phyloP scores from a whole-genome alignment of 2,329 filamentous ascomycete species.

The Talaromyces albobiverticillius region DNA sequence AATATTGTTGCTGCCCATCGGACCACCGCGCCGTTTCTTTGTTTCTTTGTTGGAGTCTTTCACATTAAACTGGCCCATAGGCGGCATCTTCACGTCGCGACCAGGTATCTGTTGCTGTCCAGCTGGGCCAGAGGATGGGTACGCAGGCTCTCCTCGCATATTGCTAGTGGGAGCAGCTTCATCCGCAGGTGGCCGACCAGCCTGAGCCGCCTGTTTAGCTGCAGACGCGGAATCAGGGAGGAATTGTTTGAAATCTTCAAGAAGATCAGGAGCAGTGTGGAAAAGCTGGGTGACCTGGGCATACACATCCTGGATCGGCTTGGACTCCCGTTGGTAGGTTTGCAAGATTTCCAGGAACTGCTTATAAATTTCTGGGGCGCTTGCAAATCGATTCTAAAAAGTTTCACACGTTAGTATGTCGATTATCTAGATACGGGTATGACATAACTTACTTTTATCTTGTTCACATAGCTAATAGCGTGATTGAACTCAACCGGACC shows the following conservation, averaged over 20 bases:
- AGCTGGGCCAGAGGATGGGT: conserved; percentile 35
- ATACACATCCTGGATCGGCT: conserved; percentile 97
- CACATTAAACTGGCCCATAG: conserved; percentile 88
- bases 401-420: conserved; percentile 11
- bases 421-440: not conserved
- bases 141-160: conserved; percentile 53
- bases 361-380: conserved; percentile 97
- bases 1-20: conserved; percentile 36
- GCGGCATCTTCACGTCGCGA: conserved; percentile 71
- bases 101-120: conserved; percentile 51
- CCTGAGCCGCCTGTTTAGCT: conserved; percentile 59
- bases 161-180: conserved; percentile 67
- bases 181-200: conserved; percentile 61
- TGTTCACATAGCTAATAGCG: conserved; percentile 98
- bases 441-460: conserved; percentile 77
- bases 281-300: conserved; percentile 94
- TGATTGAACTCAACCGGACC: conserved; percentile 98
- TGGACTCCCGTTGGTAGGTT: conserved; percentile 96
- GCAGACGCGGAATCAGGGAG: conserved; percentile 82
- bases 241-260: conserved; percentile 99
- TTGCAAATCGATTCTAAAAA: conserved; percentile 84
- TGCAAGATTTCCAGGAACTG: conserved; percentile 97
- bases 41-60: conserved; percentile 81
- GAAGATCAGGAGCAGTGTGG: conserved; percentile 84
- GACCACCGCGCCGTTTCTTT: conserved; percentile 76